Base-by-base conservation (phyloP, 352 stramenopile species). In the Phytopythium delawarense region DNA sequence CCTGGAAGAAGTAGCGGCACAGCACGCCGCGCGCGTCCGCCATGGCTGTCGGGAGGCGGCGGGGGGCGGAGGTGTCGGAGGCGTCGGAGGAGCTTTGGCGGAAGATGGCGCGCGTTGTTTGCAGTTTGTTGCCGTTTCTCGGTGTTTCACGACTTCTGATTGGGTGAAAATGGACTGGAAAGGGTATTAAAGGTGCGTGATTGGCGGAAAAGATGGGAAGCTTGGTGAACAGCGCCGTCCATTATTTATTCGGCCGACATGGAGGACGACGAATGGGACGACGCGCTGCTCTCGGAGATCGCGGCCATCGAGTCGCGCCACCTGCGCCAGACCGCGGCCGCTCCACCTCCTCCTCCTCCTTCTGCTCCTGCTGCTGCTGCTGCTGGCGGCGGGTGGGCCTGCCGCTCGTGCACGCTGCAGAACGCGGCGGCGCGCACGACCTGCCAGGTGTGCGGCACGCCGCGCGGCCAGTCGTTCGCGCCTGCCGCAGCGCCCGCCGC, bases 1-100 rank as follows among this genome's bases (percentile, higher is more conserved):
- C 65, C 70, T 91, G 84, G 75, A 94, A 92, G 61, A 93, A 93
- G 69, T 93, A 93, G 61, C 78, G 82, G 56, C 84, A 93, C 58
- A 93, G 74, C 66, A 93, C 84, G 58, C 71, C 65, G 63, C 65
- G 39, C 35, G 64, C 25, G 30, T 16, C 30, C 40, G 23, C 50
- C 57, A 59, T 53, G 15, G 7, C 30, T 12, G 15, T 44, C 49
- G 48, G 45, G 13, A 7, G 32, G 15, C 5, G 30, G 16, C 25
- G 2, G 46, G 18, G 28, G 48, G 7, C 16, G 46, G 7, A 15
- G 45, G n/a, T 25, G 45, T 25, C 45, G 18, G 15, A 9, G 23
- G 34, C 5, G 7, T 39, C 11, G 34, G 34, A 13, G 34, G 7
- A 8, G 34, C 5, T 39, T 39, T 39, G 34, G 34, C 34, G 34